Conservation (phyloP, 2,329 filamentous ascomycete genomes). For the Cercospora sojina region DNA sequence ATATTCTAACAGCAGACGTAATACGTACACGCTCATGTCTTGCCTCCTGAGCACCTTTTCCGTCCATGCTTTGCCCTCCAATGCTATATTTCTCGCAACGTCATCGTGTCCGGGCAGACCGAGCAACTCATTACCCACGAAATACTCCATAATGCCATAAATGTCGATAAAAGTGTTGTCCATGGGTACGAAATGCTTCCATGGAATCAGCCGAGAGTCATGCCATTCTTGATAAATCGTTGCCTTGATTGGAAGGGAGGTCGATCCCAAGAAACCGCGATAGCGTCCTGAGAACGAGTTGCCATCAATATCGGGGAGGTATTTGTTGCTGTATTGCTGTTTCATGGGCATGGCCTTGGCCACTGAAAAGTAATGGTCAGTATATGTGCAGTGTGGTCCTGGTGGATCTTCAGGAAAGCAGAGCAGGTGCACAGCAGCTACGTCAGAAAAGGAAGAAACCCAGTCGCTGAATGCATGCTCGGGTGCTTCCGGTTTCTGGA, state of each 20-base stretch:
- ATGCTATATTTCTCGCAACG: constrained; percentile 63
- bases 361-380: constrained; percentile 43
- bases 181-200: constrained; percentile 41
- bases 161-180: constrained; percentile 34
- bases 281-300: constrained; percentile 47
- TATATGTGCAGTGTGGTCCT: constrained; percentile 47
- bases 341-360: constrained; percentile 38
- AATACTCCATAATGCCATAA: constrained; percentile 43
- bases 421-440: constrained; percentile 46
- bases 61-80: constrained; percentile 66
- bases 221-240: constrained; percentile 42
- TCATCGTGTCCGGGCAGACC: constrained; percentile 49
- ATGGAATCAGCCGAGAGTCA: constrained; percentile 39
- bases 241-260: constrained; percentile 38
- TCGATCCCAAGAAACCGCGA: constrained; percentile 30
- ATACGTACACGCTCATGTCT: constrained; percentile 80
- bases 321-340: constrained; percentile 57
- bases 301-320: constrained; percentile 72
- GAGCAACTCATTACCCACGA: constrained; percentile 53
- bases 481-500: constrained; percentile 23
- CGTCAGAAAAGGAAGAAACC: constrained; percentile 43
- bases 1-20: constrained; percentile 58
- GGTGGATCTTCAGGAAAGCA: constrained; percentile 45
- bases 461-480: constrained; percentile 40
- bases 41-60: constrained; percentile 64